Conservation (phyloP, 306 rosid genomes). For the Datisca glomerata region DNA sequence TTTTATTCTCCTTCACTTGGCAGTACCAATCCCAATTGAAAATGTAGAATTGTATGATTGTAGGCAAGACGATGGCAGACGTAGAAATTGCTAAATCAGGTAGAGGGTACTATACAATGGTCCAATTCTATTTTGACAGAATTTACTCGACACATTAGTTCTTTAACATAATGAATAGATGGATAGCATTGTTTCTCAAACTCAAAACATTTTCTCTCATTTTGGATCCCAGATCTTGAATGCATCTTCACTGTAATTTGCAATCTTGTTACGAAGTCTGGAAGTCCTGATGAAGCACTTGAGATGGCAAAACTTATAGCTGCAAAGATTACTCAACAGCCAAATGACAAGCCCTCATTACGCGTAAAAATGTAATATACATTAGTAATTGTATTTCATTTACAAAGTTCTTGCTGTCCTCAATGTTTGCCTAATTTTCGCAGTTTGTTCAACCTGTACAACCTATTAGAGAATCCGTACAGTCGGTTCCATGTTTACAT, state of each 20-base stretch:
- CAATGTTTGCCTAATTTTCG: constrained; percentile 6
- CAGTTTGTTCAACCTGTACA: constrained; percentile 88
- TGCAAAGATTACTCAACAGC: constrained; percentile 51
- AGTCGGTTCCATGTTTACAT: constrained; percentile 67
- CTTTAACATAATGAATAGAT: too few relatives aligned
- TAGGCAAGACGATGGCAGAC: too few relatives aligned
- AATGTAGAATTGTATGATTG: too few relatives aligned
- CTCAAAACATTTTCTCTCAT: constrained; percentile 5
- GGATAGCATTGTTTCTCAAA: too few relatives aligned
- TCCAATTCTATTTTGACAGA: too few relatives aligned
- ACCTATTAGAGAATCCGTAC: constrained; percentile 66
- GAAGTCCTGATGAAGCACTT: constrained; percentile 56
- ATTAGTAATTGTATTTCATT: constrained; percentile 3
- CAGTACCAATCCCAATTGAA: too few relatives aligned
- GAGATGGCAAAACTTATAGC: constrained; percentile 71
- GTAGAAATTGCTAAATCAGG: too few relatives aligned
- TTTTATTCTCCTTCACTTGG: too few relatives aligned
- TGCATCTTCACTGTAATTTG: constrained; percentile 75
- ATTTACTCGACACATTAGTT: too few relatives aligned
- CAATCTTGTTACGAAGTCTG: constrained; percentile 68
- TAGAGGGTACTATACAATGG: too few relatives aligned
- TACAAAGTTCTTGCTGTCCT: neutral
- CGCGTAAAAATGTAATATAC: constrained; percentile 70
- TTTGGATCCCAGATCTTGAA: constrained; percentile 50
- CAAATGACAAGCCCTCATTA: constrained; percentile 64